Evolutionary conservation across 441 rosid species (phyloP), one percentile per base, ranked within the genome.

Genomic region (Brassica balearica): DNA sequence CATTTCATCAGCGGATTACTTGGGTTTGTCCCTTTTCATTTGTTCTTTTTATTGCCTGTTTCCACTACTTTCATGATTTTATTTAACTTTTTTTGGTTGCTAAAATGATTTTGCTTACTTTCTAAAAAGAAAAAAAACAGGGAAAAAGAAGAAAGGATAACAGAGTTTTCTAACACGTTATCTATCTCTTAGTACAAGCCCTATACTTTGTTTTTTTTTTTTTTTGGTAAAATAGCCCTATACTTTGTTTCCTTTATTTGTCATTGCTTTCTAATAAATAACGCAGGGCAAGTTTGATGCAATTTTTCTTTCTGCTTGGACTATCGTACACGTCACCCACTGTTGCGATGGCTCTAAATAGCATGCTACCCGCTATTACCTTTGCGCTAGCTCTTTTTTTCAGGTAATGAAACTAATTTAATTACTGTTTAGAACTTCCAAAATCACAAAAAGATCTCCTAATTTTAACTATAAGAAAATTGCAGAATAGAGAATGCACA

Each of bases 1-100:
- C 85, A 83, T 19, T 87, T 87, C 74, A 11, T 86, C 81, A 87
- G 86, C 62, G 88, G 86, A 34, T 73, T 85, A 8, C 78, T 86
- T 20, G 93, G 91, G 93, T 89, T 53, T 68, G 81, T 72, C 58
- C 34, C 60, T 69, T 51, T 56, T 46, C 53, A 46, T 46, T 4
- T 46, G 53, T 46, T 12, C 10, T 8, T 53, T 5, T 72, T 67
- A 34, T 10, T 70, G 23, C 63, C 15, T 15, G n/a, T 70, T 65
- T 88, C 64, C 10, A 7, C 71, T 12, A 8, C 0, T 55, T 71
- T 3, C 12, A 14, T 79, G 25, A 46, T 58, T 65, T 41, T 9
- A 56, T 65, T 10, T 9, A 29, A 59, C 51, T 58, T 73, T 78
- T 51, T 1, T 29, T 29, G 34, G 34, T 29, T 29, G 34, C 34